phyloP scores from a whole-genome alignment of 495 filamentous ascomycete species.

The Lophiotrema nucula region DNA sequence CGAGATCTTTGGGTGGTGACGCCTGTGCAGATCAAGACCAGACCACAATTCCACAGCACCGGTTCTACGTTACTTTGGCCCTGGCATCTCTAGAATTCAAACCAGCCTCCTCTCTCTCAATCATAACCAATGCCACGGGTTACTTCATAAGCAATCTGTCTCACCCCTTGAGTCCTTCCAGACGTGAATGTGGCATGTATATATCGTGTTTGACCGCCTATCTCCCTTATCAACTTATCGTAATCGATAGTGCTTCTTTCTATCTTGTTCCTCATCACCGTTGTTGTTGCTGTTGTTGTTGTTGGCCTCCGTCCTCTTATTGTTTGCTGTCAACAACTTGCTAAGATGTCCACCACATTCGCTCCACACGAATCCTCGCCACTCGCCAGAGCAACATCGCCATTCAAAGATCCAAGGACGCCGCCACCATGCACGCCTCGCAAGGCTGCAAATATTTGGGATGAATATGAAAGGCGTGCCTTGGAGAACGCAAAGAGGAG shows the following conservation, averaged over 20 bases:
- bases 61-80: conserved; percentile 25
- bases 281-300: background rate
- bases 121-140: background rate
- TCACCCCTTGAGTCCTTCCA: conserved; percentile 26
- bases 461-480: conserved; percentile 29
- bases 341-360: conserved; percentile 16
- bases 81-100: conserved; percentile 20
- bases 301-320: too few relatives aligned
- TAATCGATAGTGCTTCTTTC: background rate
- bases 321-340: too few relatives aligned
- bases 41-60: conserved; percentile 14
- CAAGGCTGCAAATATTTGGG: conserved; percentile 20
- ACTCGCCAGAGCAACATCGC: conserved; percentile 19
- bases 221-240: conserved; percentile 28
- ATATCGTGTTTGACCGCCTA: conserved; percentile 20
- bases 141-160: conserved; percentile 31
- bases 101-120: conserved; percentile 19
- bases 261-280: background rate
- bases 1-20: conserved; percentile 9
- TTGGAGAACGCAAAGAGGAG: conserved; percentile 18
- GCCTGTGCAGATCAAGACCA: background rate
- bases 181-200: conserved; percentile 24
- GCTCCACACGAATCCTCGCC: conserved; percentile 17
- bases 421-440: conserved; percentile 18
- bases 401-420: conserved; percentile 12